These are phyloP conservation scores for Lasiodiplodia theobromae DNA, from an alignment of 2,329 filamentous ascomycete species.

Conservation along the genomic window DNA sequence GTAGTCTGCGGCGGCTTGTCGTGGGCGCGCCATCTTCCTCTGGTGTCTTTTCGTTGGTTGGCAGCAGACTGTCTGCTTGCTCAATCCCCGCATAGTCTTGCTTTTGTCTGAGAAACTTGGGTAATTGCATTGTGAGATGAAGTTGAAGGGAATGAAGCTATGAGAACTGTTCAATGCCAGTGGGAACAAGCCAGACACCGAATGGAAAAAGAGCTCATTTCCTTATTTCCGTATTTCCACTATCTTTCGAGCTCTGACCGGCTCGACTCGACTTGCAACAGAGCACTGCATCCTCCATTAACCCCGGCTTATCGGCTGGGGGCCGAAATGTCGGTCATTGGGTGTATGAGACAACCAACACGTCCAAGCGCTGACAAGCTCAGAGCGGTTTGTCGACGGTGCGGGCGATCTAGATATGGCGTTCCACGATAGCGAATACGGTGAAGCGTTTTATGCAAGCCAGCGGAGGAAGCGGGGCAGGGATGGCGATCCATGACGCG, in stretches of 20 bases:
- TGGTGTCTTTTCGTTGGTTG: neutral
- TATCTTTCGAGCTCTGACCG: neutral
- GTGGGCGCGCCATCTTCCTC: neutral
- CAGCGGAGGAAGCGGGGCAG: constrained; percentile 1
- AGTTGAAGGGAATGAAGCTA: neutral
- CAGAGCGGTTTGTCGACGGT: neutral
- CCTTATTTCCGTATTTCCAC: neutral
- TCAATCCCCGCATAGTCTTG: neutral
- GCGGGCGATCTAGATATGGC: neutral
- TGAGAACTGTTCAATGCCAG: neutral
- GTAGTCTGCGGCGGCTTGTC: neutral
- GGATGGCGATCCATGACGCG: neutral
- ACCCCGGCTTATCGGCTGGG: neutral
- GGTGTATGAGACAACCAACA: neutral
- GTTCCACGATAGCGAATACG: neutral
- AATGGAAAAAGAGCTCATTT: neutral
- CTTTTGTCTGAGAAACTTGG: neutral
- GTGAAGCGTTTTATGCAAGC: neutral
- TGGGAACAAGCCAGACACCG: neutral
- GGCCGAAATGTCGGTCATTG: neutral
- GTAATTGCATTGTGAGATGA: neutral
- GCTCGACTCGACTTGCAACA: neutral
- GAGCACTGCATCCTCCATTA: neutral
- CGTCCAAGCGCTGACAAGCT: neutral
- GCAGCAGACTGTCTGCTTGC: neutral